A percentile compares a stretch with the other conserved stretches of the same genome.
Evolutionary conservation across 305 asterid genomes (phyloP).

Genomic region (Fraxinus dipetala): DNA sequence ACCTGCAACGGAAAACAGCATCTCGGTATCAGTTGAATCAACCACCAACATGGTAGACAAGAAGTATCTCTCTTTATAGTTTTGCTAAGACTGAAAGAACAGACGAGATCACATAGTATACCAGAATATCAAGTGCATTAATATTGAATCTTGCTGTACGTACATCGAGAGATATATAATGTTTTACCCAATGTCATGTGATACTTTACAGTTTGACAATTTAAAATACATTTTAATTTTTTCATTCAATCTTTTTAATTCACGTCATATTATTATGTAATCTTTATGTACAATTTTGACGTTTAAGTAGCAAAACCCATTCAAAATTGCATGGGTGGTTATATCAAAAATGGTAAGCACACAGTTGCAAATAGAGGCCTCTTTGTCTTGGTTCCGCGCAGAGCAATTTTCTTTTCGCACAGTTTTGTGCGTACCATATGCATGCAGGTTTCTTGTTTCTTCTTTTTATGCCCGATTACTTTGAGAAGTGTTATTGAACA

Average conservation of each 20-base stretch:
- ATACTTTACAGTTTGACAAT: too few species aligned
- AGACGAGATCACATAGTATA: slow-evolving; percentile 25
- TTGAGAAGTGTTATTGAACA: slow-evolving; percentile 5
- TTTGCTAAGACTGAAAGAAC: slow-evolving; percentile 35
- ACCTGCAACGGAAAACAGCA: slow-evolving; percentile 78
- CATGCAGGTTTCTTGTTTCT: slow-evolving; percentile 25
- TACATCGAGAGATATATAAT: too few species aligned
- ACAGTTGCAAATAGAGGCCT: slow-evolving; percentile 10
- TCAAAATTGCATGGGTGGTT: background rate
- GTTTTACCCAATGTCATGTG: too few species aligned
- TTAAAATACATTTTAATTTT: too few species aligned
- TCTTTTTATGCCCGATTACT: background rate
- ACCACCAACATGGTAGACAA: slow-evolving; percentile 66
- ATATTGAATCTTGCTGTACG: too few species aligned
- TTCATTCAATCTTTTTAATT: too few species aligned
- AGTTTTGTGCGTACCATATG: slow-evolving; percentile 13
- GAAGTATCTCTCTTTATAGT: slow-evolving; percentile 55
- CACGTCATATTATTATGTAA: too few species aligned
- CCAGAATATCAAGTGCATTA: too few species aligned
- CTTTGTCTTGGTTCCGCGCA: slow-evolving; percentile 32
- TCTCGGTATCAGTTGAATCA: slow-evolving; percentile 57
- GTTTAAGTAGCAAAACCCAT: too few species aligned
- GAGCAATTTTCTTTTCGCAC: background rate
- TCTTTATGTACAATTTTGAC: too few species aligned
- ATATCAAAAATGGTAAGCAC: background rate